Evolutionary conservation across 768 basidiomycete species (phyloP).

Genomic region (Amyloporia xantha): DNA sequence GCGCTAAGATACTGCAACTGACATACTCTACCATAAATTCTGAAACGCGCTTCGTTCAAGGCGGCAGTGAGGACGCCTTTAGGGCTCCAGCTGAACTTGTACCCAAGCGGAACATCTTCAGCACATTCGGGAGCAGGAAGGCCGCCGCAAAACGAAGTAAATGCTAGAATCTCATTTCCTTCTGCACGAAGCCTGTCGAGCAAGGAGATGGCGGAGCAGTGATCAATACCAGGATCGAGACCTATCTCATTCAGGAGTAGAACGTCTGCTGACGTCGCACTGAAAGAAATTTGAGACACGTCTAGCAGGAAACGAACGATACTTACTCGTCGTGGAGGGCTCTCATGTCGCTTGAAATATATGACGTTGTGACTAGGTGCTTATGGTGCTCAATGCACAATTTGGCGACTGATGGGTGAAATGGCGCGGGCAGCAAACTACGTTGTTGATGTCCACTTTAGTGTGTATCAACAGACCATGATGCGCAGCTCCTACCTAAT

Average conservation of each 20-base stretch:
- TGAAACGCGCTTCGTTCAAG: constrained; percentile 62
- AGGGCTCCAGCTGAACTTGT: constrained; percentile 94
- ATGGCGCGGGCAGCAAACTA: constrained; percentile 73
- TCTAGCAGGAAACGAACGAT: too few relatives aligned
- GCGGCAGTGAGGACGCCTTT: constrained; percentile 81
- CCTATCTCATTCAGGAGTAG: constrained; percentile 87
- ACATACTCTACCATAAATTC: constrained; percentile 50
- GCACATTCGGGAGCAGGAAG: constrained; percentile 70
- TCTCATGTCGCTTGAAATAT: constrained; percentile 75
- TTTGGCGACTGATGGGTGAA: constrained; percentile 69
- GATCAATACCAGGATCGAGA: constrained; percentile 85
- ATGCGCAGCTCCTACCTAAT: constrained; percentile 53
- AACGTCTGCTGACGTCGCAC: constrained; percentile 57
- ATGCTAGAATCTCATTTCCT: constrained; percentile 57
- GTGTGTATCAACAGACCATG: neutral
- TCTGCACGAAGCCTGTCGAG: constrained; percentile 43
- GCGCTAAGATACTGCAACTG: neutral
- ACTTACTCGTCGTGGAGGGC: constrained; percentile 53
- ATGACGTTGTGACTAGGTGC: constrained; percentile 88
- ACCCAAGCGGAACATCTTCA: constrained; percentile 62
- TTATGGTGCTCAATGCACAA: constrained; percentile 62
- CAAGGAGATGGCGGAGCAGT: constrained; percentile 76
- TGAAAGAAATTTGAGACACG: constrained; percentile 18
- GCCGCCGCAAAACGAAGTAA: constrained; percentile 90
- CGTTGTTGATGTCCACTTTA: too few relatives aligned